A percentile compares a stretch with the other conserved stretches of the same genome.
Evolutionary conservation across 345 rosid species (phyloP).

Genomic region (Corymbia maculata): DNA sequence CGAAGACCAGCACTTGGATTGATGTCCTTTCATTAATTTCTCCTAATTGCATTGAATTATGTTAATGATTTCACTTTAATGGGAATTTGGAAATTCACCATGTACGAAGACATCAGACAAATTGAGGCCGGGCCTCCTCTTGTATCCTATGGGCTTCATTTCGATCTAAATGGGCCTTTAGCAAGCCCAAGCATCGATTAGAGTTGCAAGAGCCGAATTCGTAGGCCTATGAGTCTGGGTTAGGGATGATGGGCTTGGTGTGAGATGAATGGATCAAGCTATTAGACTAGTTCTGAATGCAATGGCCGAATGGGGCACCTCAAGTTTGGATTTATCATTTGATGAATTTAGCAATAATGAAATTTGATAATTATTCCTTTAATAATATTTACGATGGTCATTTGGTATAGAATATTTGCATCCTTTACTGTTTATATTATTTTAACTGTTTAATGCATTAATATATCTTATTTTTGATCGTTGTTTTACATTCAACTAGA

Average conservation of each 20-base stretch:
- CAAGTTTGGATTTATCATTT: neutral
- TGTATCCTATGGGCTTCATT: neutral
- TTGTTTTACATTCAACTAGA: accelerated
- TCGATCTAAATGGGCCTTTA: neutral
- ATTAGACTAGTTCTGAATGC: neutral
- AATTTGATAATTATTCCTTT: neutral
- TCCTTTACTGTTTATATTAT: too few relatives aligned
- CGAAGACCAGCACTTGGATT: neutral
- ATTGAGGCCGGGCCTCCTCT: neutral
- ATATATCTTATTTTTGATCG: neutral
- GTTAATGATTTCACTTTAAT: too few relatives aligned
- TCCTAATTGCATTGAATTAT: too few relatives aligned
- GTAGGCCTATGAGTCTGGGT: neutral
- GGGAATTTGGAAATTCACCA: too few relatives aligned
- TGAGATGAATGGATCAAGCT: neutral
- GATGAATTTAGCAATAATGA: neutral
- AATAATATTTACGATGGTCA: too few relatives aligned
- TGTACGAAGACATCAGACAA: neutral
- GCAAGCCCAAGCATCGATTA: neutral
- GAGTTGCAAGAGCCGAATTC: neutral
- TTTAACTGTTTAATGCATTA: neutral
- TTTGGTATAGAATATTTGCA: neutral
- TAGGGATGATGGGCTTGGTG: neutral
- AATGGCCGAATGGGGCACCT: neutral
- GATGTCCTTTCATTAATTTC: neutral